Conservation (phyloP, 345 rosid genomes). For the Laguncularia racemosa region DNA sequence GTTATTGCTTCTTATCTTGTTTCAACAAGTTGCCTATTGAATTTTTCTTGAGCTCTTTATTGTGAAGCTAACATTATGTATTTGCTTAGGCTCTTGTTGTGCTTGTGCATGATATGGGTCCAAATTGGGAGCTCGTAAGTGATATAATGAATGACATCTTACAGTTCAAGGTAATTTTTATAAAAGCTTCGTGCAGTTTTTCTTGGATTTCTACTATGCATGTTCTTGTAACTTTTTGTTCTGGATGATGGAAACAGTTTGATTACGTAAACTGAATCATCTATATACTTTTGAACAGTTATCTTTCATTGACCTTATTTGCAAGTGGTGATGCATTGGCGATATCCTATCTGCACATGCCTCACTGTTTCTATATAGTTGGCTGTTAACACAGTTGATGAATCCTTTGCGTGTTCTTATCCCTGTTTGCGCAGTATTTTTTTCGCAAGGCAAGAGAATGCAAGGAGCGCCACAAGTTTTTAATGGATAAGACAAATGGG, state of each 20-base stretch:
- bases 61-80: constrained; percentile 2
- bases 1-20: constrained; percentile 12
- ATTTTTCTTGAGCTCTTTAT: constrained; percentile 11
- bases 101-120: constrained; percentile 99
- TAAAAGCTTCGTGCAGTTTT: background rate
- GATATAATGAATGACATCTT: constrained; percentile 88
- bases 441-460: constrained; percentile 86
- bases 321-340: too few relatives aligned
- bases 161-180: constrained; percentile 65
- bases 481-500: constrained; percentile 81
- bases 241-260: constrained; percentile 2
- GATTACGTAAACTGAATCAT: too few relatives aligned
- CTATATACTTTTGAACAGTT: background rate
- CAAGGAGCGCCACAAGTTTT: constrained; percentile 91
- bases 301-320: constrained; percentile 1
- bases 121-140: constrained; percentile 98
- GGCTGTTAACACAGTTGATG: too few relatives aligned
- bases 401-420: too few relatives aligned
- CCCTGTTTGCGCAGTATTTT: constrained; percentile 49
- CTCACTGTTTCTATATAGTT: too few relatives aligned
- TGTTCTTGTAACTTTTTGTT: background rate
- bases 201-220: too few relatives aligned
- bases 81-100: constrained; percentile 87
- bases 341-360: too few relatives aligned
- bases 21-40: constrained; percentile 13